phyloP scores from a whole-genome alignment of 345 rosid species.

The Acer yangbiense region DNA sequence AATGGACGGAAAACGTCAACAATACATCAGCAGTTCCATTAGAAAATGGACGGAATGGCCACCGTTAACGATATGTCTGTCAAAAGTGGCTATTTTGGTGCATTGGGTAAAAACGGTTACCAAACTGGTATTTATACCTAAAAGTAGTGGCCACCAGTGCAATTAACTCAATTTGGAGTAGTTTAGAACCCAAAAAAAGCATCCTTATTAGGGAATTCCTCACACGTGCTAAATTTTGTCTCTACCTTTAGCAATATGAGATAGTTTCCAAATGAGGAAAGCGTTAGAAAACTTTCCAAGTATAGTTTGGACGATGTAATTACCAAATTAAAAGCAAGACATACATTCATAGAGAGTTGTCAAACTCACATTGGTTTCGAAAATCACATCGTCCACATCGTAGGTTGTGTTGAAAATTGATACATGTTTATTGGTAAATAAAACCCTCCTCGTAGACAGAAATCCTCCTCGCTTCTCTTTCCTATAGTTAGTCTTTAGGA shows the following conservation, averaged over 20 bases:
- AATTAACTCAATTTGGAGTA: no score
- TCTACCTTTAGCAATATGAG: not conserved
- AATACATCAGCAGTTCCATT: no score
- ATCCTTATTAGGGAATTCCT: not conserved
- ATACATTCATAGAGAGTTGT: not conserved
- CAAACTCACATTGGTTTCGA: not conserved
- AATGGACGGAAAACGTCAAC: no score
- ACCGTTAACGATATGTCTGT: no score
- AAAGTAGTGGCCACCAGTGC: no score
- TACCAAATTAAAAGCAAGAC: no score
- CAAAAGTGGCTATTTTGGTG: no score
- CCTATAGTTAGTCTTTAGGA: not conserved
- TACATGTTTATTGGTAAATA: not conserved
- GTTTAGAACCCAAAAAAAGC: not conserved
- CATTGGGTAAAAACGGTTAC: no score
- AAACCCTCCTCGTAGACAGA: not conserved
- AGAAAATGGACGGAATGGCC: no score
- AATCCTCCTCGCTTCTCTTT: not conserved
- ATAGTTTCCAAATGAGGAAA: no score
- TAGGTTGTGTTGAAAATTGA: not conserved
- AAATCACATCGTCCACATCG: not conserved
- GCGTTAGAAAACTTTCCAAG: no score
- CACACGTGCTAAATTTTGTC: not conserved
- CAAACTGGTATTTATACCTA: no score
- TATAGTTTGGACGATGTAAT: not conserved